Evolutionary conservation across 805 yeast genomes (phyloP).

Genomic region (Starmerella apis): DNA sequence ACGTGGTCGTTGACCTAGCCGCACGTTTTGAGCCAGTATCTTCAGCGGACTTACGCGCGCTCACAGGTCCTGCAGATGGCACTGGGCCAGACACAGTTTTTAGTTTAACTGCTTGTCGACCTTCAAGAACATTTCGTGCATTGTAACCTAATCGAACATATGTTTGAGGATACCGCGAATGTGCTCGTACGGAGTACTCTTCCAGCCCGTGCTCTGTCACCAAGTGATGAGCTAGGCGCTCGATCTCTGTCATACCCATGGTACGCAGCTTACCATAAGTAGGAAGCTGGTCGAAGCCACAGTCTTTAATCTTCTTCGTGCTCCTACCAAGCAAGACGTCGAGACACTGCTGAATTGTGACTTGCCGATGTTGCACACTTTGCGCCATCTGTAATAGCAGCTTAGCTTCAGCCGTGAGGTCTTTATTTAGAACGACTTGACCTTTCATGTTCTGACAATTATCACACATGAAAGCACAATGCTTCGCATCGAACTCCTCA

Average conservation of each 20-base stretch:
- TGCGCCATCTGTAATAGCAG: constrained; percentile 51
- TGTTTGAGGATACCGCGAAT: constrained; percentile 69
- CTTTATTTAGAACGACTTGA: constrained; percentile 36
- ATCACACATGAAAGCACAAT: constrained; percentile 71
- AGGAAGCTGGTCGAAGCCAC: constrained; percentile 51
- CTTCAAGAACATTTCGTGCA: constrained; percentile 42
- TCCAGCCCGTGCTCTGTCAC: constrained; percentile 53
- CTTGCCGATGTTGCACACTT: constrained; percentile 42
- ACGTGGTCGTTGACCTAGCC: background rate
- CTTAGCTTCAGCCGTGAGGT: constrained; percentile 56
- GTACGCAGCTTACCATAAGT: constrained; percentile 68
- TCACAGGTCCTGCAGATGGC: background rate
- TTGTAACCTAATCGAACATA: constrained; percentile 56
- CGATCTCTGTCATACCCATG: constrained; percentile 35
- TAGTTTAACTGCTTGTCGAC: constrained; percentile 25
- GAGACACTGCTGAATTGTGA: constrained; percentile 70
- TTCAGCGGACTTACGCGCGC: background rate
- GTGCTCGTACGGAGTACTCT: constrained; percentile 63
- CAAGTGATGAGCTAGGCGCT: constrained; percentile 71
- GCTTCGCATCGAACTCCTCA: constrained; percentile 58
- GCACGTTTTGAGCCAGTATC: background rate
- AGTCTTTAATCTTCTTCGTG: constrained; percentile 55
- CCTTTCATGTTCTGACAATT: constrained; percentile 48
- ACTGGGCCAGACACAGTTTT: constrained; percentile 12
- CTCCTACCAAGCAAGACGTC: constrained; percentile 50